Base-by-base conservation (phyloP, 1,284 basidiomycete species). In the Cronartium ribicola region DNA sequence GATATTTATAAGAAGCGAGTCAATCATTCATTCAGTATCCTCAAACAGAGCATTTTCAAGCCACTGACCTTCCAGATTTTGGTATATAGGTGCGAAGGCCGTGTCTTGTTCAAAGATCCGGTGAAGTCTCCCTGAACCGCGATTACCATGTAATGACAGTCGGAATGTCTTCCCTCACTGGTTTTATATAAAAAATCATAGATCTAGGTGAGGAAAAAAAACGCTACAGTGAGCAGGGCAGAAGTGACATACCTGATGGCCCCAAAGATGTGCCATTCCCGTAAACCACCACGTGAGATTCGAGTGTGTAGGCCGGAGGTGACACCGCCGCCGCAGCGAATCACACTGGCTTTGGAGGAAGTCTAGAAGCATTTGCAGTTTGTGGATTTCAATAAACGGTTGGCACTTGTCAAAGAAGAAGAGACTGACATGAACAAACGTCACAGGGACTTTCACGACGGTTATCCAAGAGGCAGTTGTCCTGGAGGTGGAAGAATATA, bases 1-100 rank as follows among this genome's bases (percentile, higher is more conserved):
- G 90, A 88, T 36, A 89, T 89, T 55, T 90, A 88, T 76, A 88
- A 89, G 20, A 89, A 89, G 77, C 90, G 87, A 88, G 88, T 20
- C n/a, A n/a, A 44, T 65, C 17, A 39, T 17, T 37, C 2, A 61
- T n/a, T 36, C 5, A 14, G 10, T 11, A 29, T 11, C 63, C 20
- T 46, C 14, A 40, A 17, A 13, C 6, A 6, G 22, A 11, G 10
- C 0, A 7, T 1, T n/a, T 29, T 13, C 11, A 61, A 14, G 22
- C 17, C 7, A 43, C 39, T 65, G n/a, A 65, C 63, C 43, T 65
- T 65, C 41, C 40, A 65, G 10, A 20, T 41, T 36, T 65, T 65
- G 41, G 63, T 65, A 41, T 65, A 65, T 37, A 65, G 39, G 41
- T 43, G 20, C n/a, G 29, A 14, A 44, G 63, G 63, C 13, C 6